Conservation (phyloP, 2,329 filamentous ascomycete species). For the Penicillium sp. region DNA sequence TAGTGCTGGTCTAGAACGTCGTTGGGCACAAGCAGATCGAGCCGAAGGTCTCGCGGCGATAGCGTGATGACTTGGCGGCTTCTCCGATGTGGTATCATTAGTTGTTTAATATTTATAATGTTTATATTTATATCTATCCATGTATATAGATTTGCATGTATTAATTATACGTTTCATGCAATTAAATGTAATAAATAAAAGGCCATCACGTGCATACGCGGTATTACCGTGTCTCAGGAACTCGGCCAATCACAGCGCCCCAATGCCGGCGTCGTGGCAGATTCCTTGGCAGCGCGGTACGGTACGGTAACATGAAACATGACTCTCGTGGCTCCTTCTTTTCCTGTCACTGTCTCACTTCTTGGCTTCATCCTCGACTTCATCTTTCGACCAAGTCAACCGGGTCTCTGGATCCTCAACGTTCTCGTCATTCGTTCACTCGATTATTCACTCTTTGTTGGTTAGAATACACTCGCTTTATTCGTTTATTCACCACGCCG, state of each 20-base stretch:
- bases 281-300: neutral
- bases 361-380: neutral
- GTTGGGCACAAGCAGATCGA: neutral
- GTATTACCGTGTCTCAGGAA: neutral
- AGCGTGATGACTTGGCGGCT: no score
- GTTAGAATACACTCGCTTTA: conserved; percentile 8
- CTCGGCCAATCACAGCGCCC: neutral
- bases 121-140: no score
- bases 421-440: conserved; percentile 6
- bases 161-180: no score
- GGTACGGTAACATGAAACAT: neutral
- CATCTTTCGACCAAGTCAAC: neutral
- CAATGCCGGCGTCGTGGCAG: neutral
- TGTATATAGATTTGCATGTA: no score
- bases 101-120: no score
- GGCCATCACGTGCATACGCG: neutral
- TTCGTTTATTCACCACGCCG: neutral
- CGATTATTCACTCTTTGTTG: neutral
- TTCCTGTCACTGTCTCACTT: neutral
- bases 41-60: neutral
- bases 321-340: neutral
- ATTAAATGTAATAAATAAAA: no score
- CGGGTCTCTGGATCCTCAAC: neutral
- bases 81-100: no score
- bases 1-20: neutral